A percentile compares a stretch with the other conserved stretches of the same genome.
Conservation (phyloP, 768 basidiomycete species). For the Termitomyces sp. region DNA sequence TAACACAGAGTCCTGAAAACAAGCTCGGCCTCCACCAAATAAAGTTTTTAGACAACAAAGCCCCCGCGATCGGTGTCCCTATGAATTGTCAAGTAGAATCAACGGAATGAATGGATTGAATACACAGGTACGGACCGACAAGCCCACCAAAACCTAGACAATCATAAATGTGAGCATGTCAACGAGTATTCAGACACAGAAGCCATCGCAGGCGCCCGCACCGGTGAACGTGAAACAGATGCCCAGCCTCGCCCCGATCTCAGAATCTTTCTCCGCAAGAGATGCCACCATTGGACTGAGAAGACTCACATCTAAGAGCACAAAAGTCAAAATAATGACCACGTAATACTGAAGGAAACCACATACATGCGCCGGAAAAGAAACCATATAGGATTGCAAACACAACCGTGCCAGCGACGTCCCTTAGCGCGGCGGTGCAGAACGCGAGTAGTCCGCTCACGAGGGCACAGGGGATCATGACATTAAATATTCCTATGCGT, state of each 20-base stretch:
- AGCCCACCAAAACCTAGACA: conserved; percentile 38
- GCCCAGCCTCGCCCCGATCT: conserved; percentile 56
- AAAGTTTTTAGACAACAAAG: conserved; percentile 46
- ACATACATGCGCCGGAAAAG: conserved; percentile 37
- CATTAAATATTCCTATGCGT: conserved; percentile 24
- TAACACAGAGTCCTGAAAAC: conserved; percentile 45
- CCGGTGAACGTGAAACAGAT: conserved; percentile 37
- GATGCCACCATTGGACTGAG: conserved; percentile 41
- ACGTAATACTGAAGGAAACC: conserved; percentile 1
- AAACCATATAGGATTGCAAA: conserved; percentile 39
- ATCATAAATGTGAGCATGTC: background rate
- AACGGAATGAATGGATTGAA: background rate
- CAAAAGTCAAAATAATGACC: background rate
- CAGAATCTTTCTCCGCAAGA: conserved; percentile 40
- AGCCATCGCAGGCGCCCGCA: background rate
- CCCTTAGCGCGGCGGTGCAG: conserved; percentile 29
- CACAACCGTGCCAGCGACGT: conserved; percentile 24
- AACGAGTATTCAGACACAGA: background rate
- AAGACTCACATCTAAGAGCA: conserved; percentile 33
- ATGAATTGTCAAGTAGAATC: background rate
- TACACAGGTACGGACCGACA: conserved; percentile 25
- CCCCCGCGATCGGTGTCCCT: conserved; percentile 59
- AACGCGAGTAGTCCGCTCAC: conserved; percentile 30
- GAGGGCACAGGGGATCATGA: conserved; percentile 28
- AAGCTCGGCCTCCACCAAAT: conserved; percentile 59